Evolutionary conservation across 2,329 filamentous ascomycete genomes (phyloP), one percentile per base, ranked within the genome.

Genomic region (Acephala macrosclerotiorum): DNA sequence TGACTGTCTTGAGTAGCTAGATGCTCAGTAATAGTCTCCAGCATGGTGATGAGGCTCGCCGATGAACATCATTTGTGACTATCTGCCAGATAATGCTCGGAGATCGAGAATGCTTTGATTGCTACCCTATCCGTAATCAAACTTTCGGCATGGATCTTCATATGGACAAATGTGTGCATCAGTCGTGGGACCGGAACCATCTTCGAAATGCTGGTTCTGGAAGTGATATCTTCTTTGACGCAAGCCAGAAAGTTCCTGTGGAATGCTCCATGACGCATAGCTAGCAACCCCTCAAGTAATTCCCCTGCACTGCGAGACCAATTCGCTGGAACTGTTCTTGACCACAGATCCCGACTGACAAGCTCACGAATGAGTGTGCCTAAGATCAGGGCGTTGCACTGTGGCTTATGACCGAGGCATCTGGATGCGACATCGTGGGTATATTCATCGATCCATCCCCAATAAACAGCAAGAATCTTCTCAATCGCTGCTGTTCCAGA

Each of bases 301-400:
- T n/a, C 42, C 18, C 18, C 9, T 6, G 18, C 9, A 45, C 9
- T 45, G 9, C 18, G 9, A 45, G 42, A 9, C 11, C 42, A 45
- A 16, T 38, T 16, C 42, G 18, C 42, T 45, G 11, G 42, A n/a
- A 5, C 6, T 5, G 9, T 11, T 16, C 3, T 49, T 22, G 51
- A 36, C 51, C 36, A 57, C 1, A 61, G 22, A 35, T 36, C 60
- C 12, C 40, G 35, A 16, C 20, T 14, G 12, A 45, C 25, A 36
- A 61, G 29, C 0, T 40, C 25, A 7, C 51, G 60, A 9, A 42
- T 61, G 3, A 61, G 16, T 9, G 20, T 61, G 5, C 51, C 60
- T 25, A 53, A 57, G 1, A 55, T 45, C 1, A 40, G 25, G 8
- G 20, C 49, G 38, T 61, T 49, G 36, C 60, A 61, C 3, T 42